phyloP scores from a whole-genome alignment of 495 filamentous ascomycete genomes.

The Penicillium pulvis region DNA sequence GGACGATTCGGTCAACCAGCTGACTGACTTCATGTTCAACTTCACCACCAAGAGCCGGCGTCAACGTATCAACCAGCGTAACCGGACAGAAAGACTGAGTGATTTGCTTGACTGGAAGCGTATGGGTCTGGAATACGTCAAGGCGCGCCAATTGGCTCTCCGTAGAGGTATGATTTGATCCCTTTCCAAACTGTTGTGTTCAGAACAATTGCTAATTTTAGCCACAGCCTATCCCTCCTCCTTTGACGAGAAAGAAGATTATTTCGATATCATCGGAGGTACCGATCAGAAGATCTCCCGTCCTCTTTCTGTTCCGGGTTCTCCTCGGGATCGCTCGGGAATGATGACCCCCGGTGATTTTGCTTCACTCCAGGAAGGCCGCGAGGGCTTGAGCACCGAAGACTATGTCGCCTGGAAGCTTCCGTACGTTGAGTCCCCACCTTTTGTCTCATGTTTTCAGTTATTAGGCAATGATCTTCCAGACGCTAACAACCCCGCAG shows the following conservation, averaged over 20 bases:
- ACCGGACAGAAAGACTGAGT: conserved; percentile 93
- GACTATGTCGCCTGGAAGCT: conserved; percentile 98
- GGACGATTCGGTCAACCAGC: conserved; percentile 95
- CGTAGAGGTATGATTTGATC: conserved; percentile 59
- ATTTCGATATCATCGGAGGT: conserved; percentile 80
- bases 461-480: neutral
- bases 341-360: conserved; percentile 99
- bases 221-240: conserved; percentile 74
- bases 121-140: conserved; percentile 99
- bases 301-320: conserved; percentile 90
- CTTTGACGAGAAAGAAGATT: conserved; percentile 76
- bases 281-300: conserved; percentile 91
- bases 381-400: conserved; percentile 91
- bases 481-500: conserved; percentile 40
- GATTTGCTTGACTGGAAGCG: conserved; percentile 98
- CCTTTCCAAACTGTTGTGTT: neutral
- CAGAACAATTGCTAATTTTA: conserved; percentile 8
- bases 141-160: conserved; percentile 90
- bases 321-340: conserved; percentile 83
- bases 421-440: conserved; percentile 66
- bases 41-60: conserved; percentile 92
- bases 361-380: conserved; percentile 90
- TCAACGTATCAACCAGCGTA: conserved; percentile 97
- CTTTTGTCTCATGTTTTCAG: conserved; percentile 1
- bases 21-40: conserved; percentile 90